Conservation (phyloP, 495 filamentous ascomycete genomes). For the Clavariopsis aquatica region DNA sequence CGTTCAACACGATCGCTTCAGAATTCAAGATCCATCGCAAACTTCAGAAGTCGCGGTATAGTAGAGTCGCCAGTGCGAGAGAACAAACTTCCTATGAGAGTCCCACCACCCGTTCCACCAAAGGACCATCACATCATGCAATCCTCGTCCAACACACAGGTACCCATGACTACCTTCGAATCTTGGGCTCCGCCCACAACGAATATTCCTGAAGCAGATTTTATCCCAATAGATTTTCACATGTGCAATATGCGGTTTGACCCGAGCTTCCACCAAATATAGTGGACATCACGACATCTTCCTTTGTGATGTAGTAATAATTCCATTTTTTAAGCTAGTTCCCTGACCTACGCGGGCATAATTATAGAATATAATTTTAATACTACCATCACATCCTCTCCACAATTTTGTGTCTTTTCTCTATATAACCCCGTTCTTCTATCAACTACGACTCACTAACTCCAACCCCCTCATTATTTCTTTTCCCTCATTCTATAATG, state of each 20-base stretch:
- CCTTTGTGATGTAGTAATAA: background rate
- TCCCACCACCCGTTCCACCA: constrained; percentile 1
- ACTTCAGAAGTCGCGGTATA: background rate
- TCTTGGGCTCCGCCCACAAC: background rate
- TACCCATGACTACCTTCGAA: background rate
- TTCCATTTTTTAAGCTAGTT: background rate
- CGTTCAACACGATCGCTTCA: background rate
- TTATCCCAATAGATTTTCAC: background rate
- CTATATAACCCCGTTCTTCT: too few species aligned
- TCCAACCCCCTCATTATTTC: too few species aligned
- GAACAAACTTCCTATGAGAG: background rate
- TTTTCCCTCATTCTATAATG: too few species aligned
- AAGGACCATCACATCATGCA: constrained; percentile 3
- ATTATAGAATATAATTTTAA: constrained; percentile 3
- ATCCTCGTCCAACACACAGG: background rate
- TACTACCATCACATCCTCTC: too few species aligned
- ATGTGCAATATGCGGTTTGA: background rate
- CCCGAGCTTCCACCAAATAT: background rate
- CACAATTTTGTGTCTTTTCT: background rate
- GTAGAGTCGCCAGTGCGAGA: background rate
- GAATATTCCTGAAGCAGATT: background rate
- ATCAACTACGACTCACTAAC: too few species aligned
- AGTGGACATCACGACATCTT: background rate
- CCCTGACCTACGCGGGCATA: background rate
- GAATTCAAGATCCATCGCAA: background rate